Percentiles rank a stretch among this genome's conserved stretches.
Conservation (phyloP, 768 basidiomycete species). For the Lentinula edodes region DNA sequence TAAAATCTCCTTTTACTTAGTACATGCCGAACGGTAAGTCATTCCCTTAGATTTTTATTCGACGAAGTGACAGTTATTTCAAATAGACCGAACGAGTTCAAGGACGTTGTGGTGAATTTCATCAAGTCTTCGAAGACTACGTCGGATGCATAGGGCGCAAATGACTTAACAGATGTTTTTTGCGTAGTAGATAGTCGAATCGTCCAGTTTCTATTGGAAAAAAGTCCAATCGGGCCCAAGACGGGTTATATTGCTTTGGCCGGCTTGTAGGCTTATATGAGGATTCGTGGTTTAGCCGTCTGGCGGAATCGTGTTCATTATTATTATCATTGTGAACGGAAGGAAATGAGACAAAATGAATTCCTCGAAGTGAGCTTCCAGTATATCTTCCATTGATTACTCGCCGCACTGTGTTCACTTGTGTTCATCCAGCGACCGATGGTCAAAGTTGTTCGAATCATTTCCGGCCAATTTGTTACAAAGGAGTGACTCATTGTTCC, state of each 20-base stretch:
- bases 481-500: not conserved
- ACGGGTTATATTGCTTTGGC: not conserved
- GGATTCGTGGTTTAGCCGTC: too few species aligned
- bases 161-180: not conserved
- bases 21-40: conserved; percentile 72
- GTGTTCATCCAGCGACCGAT: too few species aligned
- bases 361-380: too few species aligned
- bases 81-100: conserved; percentile 54
- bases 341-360: too few species aligned
- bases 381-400: too few species aligned
- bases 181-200: not conserved
- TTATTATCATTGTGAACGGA: too few species aligned
- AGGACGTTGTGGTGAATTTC: conserved; percentile 11
- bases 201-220: not conserved
- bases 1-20: conserved; percentile 33
- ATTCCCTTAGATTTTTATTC: not conserved
- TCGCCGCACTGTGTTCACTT: too few species aligned
- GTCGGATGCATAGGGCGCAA: not conserved
- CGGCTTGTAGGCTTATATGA: too few species aligned
- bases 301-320: too few species aligned
- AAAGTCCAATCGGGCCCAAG: too few species aligned
- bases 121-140: not conserved
- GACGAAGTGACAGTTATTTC: not conserved
- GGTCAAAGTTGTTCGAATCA: too few species aligned
- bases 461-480: not conserved